These are phyloP conservation scores for Coprinopsis strossmayeri DNA, from an alignment of 768 basidiomycete species.

Conservation along the genomic window DNA sequence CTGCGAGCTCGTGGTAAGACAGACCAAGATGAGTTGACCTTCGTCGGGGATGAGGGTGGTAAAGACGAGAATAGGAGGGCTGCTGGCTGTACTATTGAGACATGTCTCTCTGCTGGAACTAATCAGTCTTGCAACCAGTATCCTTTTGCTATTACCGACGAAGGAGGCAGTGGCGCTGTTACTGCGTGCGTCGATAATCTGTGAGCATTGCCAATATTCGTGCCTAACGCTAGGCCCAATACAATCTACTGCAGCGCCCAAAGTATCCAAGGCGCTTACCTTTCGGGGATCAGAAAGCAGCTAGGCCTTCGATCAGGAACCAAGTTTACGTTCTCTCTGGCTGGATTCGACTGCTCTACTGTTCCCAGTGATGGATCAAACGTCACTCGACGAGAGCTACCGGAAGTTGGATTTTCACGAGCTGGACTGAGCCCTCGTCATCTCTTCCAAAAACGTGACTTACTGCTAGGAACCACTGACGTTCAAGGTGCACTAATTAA, in stretches of 20 bases:
- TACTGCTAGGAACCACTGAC: neutral
- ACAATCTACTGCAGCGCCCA: neutral
- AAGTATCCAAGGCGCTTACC: constrained; percentile 1
- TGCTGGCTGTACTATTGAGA: neutral
- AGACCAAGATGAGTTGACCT: neutral
- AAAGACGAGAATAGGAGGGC: neutral
- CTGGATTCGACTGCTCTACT: constrained; percentile 1
- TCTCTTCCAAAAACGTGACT: neutral
- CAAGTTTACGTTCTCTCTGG: neutral
- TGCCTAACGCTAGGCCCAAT: too few species aligned
- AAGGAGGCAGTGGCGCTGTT: neutral
- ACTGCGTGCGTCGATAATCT: neutral
- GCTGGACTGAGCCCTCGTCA: neutral
- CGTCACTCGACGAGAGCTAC: neutral
- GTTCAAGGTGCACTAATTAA: neutral
- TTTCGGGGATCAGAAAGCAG: neutral
- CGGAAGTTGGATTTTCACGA: neutral
- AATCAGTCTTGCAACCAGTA: neutral
- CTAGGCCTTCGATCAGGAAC: neutral
- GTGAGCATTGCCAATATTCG: too few species aligned
- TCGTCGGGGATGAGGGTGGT: neutral
- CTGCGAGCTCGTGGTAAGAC: neutral
- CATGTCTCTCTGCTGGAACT: neutral
- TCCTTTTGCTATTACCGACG: neutral
- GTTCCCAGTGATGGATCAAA: neutral